phyloP scores from a whole-genome alignment of 495 filamentous ascomycete genomes.

The Hypoxylon fragiforme region DNA sequence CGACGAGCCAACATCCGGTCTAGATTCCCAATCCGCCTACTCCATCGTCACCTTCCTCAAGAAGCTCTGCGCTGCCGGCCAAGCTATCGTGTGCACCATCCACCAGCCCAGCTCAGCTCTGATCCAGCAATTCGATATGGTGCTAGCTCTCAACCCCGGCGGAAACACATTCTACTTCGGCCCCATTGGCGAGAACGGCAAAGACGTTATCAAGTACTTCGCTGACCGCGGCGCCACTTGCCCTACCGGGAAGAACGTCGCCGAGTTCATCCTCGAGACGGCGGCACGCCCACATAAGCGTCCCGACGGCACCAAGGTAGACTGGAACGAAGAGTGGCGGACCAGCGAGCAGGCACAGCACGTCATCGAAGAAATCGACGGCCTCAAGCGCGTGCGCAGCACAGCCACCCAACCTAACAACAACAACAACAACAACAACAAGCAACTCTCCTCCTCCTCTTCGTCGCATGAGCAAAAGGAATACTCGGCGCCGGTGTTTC shows the following conservation, averaged over 20 bases:
- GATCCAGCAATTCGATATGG: slow-evolving; percentile 69
- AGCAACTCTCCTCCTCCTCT: no score
- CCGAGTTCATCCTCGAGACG: slow-evolving; percentile 84
- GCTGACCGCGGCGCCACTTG: slow-evolving; percentile 68
- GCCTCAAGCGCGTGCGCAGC: slow-evolving; percentile 55
- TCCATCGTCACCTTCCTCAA: slow-evolving; percentile 82
- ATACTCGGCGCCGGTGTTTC: slow-evolving; percentile 41
- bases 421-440: no score
- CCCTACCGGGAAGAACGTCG: slow-evolving; percentile 70
- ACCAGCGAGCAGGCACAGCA: slow-evolving; percentile 66
- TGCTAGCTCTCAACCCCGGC: slow-evolving; percentile 68
- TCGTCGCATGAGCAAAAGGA: no score
- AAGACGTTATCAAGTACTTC: slow-evolving; percentile 52
- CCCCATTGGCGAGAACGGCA: slow-evolving; percentile 52
- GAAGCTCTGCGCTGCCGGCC: slow-evolving; percentile 76
- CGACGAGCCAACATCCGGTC: slow-evolving; percentile 79
- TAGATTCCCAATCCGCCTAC: slow-evolving; percentile 83
- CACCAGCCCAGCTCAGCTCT: slow-evolving; percentile 67
- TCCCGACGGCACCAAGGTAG: slow-evolving; percentile 71
- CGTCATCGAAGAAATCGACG: slow-evolving; percentile 68
- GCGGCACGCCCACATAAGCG: slow-evolving; percentile 68
- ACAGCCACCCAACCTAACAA: slow-evolving; percentile 42
- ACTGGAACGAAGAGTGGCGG: slow-evolving; percentile 83
- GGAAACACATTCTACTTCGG: slow-evolving; percentile 78
- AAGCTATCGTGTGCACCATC: slow-evolving; percentile 81